These are phyloP conservation scores for Incumbomyces delicatus DNA, from an alignment of 2,329 filamentous ascomycete species.

Conservation along the genomic window DNA sequence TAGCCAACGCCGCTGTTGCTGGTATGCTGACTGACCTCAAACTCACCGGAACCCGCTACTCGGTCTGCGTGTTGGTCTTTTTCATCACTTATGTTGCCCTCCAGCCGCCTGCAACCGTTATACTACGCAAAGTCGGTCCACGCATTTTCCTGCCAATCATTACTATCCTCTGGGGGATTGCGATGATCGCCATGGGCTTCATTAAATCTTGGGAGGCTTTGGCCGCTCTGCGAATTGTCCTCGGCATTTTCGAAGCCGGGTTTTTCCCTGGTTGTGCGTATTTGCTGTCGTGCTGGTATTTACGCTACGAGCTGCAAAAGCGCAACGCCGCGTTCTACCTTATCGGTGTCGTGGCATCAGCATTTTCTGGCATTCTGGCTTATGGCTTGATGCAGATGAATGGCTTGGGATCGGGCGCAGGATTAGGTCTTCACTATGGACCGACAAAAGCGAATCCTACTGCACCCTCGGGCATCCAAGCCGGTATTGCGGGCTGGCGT, in stretches of 20 bases:
- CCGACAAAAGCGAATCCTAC: constrained; percentile 6
- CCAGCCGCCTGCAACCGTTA: constrained; percentile 59
- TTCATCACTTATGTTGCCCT: constrained; percentile 64
- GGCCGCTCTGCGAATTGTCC: constrained; percentile 29
- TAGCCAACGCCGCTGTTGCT: constrained; percentile 63
- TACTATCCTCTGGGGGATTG: constrained; percentile 31
- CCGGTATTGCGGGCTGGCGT: constrained; percentile 47
- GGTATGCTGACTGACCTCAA: constrained; percentile 30
- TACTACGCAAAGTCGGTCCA: constrained; percentile 54
- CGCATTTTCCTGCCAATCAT: constrained; percentile 23
- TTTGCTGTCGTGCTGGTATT: constrained; percentile 37
- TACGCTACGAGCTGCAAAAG: constrained; percentile 26
- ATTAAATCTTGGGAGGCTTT: constrained; percentile 17
- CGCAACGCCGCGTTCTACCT: constrained; percentile 40
- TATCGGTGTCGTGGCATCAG: constrained; percentile 39
- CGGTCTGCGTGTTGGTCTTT: constrained; percentile 58
- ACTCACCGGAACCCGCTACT: constrained; percentile 24
- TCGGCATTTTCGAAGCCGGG: constrained; percentile 55
- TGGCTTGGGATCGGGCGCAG: constrained; percentile 6
- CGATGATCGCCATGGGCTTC: constrained; percentile 28
- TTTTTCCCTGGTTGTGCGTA: constrained; percentile 32
- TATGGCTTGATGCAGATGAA: constrained; percentile 32
- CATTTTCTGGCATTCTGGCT: constrained; percentile 38
- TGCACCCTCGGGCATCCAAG: neutral
- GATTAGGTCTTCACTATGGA: neutral